phyloP scores from a whole-genome alignment of 2,329 filamentous ascomycete species.

The Penicillium oxalicum region DNA sequence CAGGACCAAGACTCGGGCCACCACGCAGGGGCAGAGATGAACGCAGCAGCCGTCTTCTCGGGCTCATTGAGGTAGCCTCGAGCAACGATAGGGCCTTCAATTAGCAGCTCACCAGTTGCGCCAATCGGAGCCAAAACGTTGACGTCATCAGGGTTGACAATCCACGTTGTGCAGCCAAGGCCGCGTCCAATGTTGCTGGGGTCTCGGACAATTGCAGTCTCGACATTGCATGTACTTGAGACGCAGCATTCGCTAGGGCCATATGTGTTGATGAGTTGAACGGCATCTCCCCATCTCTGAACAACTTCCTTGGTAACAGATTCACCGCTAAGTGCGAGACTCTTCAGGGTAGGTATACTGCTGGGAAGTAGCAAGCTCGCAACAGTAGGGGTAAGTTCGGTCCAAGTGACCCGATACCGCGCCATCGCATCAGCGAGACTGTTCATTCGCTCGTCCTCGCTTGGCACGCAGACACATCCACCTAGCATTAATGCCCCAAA shows the following conservation, averaged over 20 bases:
- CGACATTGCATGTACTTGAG: constrained; percentile 19
- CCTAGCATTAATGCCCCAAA: constrained; percentile 18
- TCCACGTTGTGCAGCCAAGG: constrained; percentile 23
- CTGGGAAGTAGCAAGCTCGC: constrained; percentile 18
- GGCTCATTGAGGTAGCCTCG: constrained; percentile 22
- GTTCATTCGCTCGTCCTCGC: constrained; percentile 9
- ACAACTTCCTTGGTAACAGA: constrained; percentile 19
- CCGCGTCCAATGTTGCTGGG: constrained; percentile 15
- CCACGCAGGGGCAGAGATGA: constrained; percentile 13
- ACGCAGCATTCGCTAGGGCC: constrained; percentile 25
- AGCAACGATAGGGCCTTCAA: constrained; percentile 25
- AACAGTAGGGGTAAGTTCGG: constrained; percentile 22
- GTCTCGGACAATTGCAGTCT: constrained; percentile 3
- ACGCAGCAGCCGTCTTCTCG: constrained; percentile 12
- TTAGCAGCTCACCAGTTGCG: constrained; percentile 25
- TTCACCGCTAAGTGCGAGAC: constrained; percentile 24
- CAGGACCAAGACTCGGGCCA: constrained; percentile 10
- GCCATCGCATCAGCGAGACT: constrained; percentile 16
- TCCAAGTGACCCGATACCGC: neutral
- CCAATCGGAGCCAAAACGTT: constrained; percentile 22
- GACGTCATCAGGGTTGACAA: constrained; percentile 18
- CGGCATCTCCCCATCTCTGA: constrained; percentile 12
- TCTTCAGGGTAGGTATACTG: constrained; percentile 16
- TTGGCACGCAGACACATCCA: constrained; percentile 25
- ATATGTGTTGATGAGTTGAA: constrained; percentile 22